A percentile compares a stretch with the other conserved stretches of the same genome.
Evolutionary conservation across 306 rosid species (phyloP).

Genomic region (Purshia tridentata): DNA sequence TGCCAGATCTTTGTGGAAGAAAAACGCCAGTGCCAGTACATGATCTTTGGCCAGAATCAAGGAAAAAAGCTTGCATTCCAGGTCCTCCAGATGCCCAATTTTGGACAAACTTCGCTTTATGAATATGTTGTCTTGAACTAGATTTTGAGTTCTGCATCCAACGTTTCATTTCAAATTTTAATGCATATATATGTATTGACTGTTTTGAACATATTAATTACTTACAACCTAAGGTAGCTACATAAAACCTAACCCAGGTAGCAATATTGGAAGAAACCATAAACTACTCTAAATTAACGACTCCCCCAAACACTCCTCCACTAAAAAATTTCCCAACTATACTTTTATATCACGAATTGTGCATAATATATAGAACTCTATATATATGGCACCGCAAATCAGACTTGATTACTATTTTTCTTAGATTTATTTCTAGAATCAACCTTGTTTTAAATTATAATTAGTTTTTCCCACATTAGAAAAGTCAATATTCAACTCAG

Average conservation of each 20-base stretch:
- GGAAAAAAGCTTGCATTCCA: conserved; percentile 80
- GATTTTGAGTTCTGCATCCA: conserved; percentile 31
- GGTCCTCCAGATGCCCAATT: conserved; percentile 47
- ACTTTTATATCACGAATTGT: neutral
- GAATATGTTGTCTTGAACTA: conserved; percentile 22
- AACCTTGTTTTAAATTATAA: too few relatives aligned
- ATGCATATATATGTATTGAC: too few relatives aligned
- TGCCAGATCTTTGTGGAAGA: conserved; percentile 60
- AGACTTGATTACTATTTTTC: neutral
- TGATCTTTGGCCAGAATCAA: conserved; percentile 48
- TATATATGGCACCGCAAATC: neutral
- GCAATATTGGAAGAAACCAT: neutral
- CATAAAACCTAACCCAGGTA: neutral
- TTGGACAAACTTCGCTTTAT: conserved; percentile 28
- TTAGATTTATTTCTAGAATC: neutral
- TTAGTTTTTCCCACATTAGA: too few relatives aligned
- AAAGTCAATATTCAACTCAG: too few relatives aligned
- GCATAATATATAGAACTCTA: neutral
- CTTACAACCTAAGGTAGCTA: too few relatives aligned
- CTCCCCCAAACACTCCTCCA: neutral
- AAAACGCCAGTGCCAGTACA: conserved; percentile 77
- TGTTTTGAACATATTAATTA: neutral
- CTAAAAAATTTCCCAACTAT: neutral
- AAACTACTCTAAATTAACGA: neutral
- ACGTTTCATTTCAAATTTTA: too few relatives aligned